Evolutionary conservation across 768 basidiomycete species (phyloP).

Genomic region (Fibroporia radiculosa): DNA sequence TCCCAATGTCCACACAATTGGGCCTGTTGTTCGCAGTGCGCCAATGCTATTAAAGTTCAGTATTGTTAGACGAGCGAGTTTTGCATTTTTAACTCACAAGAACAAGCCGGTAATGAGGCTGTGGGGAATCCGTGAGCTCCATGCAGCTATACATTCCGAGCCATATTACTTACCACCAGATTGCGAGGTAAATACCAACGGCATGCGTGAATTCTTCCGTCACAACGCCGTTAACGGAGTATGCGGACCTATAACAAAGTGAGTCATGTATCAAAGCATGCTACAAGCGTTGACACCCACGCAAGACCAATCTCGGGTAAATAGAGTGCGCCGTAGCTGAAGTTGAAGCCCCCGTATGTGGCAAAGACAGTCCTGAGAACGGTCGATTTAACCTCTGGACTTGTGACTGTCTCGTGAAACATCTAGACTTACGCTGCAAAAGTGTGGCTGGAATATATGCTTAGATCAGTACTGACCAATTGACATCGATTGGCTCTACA

Average conservation of each 20-base stretch:
- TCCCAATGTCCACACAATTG: slow-evolving; percentile 2
- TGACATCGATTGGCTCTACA: neutral
- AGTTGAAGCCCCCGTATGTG: slow-evolving; percentile 6
- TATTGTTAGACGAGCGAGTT: too few relatives aligned
- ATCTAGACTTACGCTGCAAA: slow-evolving; percentile 4
- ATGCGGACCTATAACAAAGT: neutral
- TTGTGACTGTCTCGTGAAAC: too few relatives aligned
- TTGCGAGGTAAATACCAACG: slow-evolving; percentile 3
- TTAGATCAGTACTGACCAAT: too few relatives aligned
- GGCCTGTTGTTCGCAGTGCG: slow-evolving; percentile 2
- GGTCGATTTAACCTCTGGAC: neutral
- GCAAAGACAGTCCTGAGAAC: slow-evolving; percentile 4
- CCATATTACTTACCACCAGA: slow-evolving; percentile 1
- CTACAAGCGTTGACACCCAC: neutral
- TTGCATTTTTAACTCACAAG: slow-evolving; percentile 2
- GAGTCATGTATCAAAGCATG: neutral
- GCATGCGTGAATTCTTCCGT: slow-evolving; percentile 3
- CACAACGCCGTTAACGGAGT: slow-evolving; percentile 3
- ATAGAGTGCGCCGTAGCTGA: slow-evolving; percentile 3
- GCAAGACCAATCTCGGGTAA: slow-evolving; percentile 1
- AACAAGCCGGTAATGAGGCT: slow-evolving; percentile 2
- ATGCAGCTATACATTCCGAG: too few relatives aligned
- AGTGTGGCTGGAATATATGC: too few relatives aligned
- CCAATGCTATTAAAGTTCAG: slow-evolving; percentile 1
- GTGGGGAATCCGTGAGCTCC: neutral